Evolutionary conservation across 2,329 filamentous ascomycete species (phyloP), one percentile per base, ranked within the genome.

Genomic region (Celoporthe dispersa): DNA sequence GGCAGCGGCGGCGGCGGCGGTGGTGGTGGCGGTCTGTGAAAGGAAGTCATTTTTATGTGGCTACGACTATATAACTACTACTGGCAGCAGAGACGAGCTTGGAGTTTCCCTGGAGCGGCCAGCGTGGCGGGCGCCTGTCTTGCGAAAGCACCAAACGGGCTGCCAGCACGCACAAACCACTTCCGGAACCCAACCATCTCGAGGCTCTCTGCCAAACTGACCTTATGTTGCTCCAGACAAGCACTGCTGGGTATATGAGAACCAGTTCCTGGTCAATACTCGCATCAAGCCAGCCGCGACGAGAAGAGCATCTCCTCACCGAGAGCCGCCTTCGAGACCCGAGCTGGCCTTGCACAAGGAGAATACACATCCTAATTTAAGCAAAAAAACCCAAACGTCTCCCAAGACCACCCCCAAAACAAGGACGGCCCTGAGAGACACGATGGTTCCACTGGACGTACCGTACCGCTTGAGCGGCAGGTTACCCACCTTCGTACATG

Each of bases 101-200:
- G 59, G 33, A 33, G 35, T 31, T 55, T 37, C 4, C 25, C 28
- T 55, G 68, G 39, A 60, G 64, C 64, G 68, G 48, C 41, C 51
- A 64, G 61, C 37, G 33, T 57, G 14, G 55, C 48, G 39, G 70
- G 70, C 70, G 70, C 70, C 64, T 70, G 44, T 62, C 35, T 37
- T 67, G 68, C 70, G 68, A 67, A 70, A 71, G 70, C 70, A 68
- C 16, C 41, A 35, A 25, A 59, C 59, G 53, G 64, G 68, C 70
- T 57, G 70, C 68, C 64, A 67, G 68, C 66, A 16, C 67, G 41
- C 59, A 65, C 63, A 35, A 44, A 60, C 61, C 31, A 70, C 55
- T 12, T 7, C 37, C 44, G 31, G 33, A 25, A 5, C 28, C n/a
- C 48, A 35, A 53, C 55, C 39, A 63, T 68, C 59, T 68, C 41